Evolutionary conservation across 257 asterid species (phyloP), one percentile per base, ranked within the genome.

Genomic region (Eustoma russellianum): DNA sequence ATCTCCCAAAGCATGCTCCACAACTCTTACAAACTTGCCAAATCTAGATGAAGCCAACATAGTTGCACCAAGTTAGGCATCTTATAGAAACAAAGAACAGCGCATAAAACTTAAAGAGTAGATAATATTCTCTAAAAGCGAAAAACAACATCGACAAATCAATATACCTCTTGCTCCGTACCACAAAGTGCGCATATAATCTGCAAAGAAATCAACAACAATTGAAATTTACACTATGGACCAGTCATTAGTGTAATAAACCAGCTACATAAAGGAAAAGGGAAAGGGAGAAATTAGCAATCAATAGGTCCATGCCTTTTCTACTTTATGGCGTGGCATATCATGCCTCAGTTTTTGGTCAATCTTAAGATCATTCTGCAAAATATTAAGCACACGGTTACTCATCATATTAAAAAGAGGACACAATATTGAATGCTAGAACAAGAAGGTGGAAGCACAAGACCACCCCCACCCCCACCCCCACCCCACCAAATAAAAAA

Each of bases 91-190:
- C 30, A 24, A 24, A 33, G n/a, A 62, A 17, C 17, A 53, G 11
- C 16, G 2, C 3, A 24, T 24, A 24, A 62, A 12, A 38, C 43
- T 38, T 4, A 38, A 8, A 11, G 43, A 11, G 11, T 38, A 9
- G 12, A 38, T 10, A 38, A 38, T 5, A 7, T 3, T 38, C 12
- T 2, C 12, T 38, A 24, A 45, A 15, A 43, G 46, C 24, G 61
- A 33, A 24, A 24, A 17, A 53, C 19, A 47, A 24, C 30, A 24
- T 13, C 17, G 33, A 8, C 48, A 45, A 28, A 15, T 34, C 7
- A 46, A 76, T 84, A 50, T 59, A 88, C 97, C 95, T 85, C 87
- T 59, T 88, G 97, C 65, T 88, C 97, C 33, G 92, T 83, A 65
- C 75, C 72, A 54, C 97, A 88, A 15, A 88, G 83, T 28, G 94